Conservation (phyloP, 1,139 yeast species). For the Pichia sp. region DNA sequence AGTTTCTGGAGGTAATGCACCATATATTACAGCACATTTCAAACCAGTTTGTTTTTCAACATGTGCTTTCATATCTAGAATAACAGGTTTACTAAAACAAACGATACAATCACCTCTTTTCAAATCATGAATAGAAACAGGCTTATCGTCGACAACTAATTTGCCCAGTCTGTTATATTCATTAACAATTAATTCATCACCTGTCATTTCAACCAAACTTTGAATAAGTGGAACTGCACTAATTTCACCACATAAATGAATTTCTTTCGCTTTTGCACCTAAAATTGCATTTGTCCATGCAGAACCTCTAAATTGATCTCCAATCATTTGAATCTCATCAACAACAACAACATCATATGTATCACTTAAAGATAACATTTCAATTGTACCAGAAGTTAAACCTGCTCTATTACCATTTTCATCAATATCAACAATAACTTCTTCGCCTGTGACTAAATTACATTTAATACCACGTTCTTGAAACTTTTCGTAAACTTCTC, state of each 20-base stretch:
- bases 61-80: constrained; percentile 56
- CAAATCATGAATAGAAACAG: constrained; percentile 35
- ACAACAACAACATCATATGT: constrained; percentile 82
- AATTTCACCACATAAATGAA: constrained; percentile 92
- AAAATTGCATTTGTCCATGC: constrained; percentile 93
- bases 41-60: constrained; percentile 57
- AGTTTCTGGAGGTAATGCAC: constrained; percentile 94
- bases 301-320: constrained; percentile 73
- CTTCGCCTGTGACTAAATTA: constrained; percentile 91
- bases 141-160: constrained; percentile 46
- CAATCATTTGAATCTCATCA: constrained; percentile 96
- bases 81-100: constrained; percentile 71
- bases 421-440: constrained; percentile 67
- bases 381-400: constrained; percentile 84
- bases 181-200: constrained; percentile 69
- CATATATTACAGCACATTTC: constrained; percentile 87
- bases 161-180: constrained; percentile 72
- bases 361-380: constrained; percentile 70
- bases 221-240: constrained; percentile 65
- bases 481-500: constrained; percentile 85
- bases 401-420: constrained; percentile 64
- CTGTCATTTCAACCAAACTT: constrained; percentile 57
- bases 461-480: constrained; percentile 60
- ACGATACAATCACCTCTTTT: constrained; percentile 83
- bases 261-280: constrained; percentile 80